phyloP scores from a whole-genome alignment of 768 basidiomycete genomes.

The Lyophyllum shimeji region DNA sequence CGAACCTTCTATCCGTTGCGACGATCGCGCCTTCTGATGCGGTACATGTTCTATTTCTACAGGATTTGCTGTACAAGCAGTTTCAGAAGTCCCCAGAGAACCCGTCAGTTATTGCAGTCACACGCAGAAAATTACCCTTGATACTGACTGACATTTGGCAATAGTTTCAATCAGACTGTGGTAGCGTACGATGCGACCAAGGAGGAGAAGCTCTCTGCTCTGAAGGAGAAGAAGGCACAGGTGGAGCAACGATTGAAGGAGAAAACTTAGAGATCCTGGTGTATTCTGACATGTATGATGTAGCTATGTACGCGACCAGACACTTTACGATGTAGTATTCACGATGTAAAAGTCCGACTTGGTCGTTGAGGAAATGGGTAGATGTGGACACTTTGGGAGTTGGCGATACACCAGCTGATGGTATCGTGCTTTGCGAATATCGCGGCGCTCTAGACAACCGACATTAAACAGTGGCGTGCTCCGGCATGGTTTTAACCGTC shows the following conservation, averaged over 20 bases:
- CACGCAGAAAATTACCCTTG: neutral
- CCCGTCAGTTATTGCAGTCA: slow-evolving; percentile 54
- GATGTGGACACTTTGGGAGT: neutral
- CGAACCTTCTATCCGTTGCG: neutral
- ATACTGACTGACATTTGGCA: neutral
- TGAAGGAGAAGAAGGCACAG: slow-evolving; percentile 65
- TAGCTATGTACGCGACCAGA: neutral
- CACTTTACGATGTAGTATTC: neutral
- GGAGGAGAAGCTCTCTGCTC: slow-evolving; percentile 78
- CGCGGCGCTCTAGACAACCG: neutral
- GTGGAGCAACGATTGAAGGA: slow-evolving; percentile 68
- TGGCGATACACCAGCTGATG: neutral
- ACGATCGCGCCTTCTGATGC: slow-evolving; percentile 2
- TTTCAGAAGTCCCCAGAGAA: slow-evolving; percentile 98
- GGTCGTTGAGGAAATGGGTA: slow-evolving; percentile 3
- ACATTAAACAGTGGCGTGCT: neutral
- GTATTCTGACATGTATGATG: neutral
- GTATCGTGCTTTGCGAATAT: neutral
- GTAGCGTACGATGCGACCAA: slow-evolving; percentile 85
- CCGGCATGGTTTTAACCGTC: neutral
- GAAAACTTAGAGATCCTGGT: slow-evolving; percentile 17
- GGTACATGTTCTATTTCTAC: slow-evolving; percentile 8
- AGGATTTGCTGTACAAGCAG: slow-evolving; percentile 89
- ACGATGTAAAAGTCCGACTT: neutral
- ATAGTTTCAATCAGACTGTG: slow-evolving; percentile 80